Percentiles rank a stretch among this genome's conserved stretches.
Evolutionary conservation across 345 rosid genomes (phyloP).

Genomic region (Gossypium longicalyx): DNA sequence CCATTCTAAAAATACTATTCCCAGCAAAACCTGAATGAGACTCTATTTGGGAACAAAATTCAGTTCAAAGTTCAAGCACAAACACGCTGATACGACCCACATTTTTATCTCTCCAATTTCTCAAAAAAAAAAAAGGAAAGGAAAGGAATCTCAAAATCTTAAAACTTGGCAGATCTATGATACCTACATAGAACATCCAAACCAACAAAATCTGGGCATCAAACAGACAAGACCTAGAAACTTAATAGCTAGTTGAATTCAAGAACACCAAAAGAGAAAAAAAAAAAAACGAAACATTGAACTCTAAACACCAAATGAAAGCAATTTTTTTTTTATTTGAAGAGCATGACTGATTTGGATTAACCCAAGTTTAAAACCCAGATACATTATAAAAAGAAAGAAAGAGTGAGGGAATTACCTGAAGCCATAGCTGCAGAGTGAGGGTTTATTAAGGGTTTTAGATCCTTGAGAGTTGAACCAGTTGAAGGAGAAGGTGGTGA

Average conservation of each 20-base stretch:
- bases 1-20: not conserved
- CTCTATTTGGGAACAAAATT: not conserved
- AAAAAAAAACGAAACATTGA: not conserved
- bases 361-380: not conserved
- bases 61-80: not conserved
- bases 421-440: not conserved
- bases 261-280: not conserved
- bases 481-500: not conserved
- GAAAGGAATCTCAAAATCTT: not conserved
- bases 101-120: not conserved
- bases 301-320: not conserved
- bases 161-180: not conserved
- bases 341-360: not conserved
- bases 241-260: not conserved
- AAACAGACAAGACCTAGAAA: slow-evolving; percentile 1
- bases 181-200: not conserved
- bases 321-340: too few relatives aligned
- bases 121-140: not conserved
- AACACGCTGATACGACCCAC: not conserved
- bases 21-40: not conserved
- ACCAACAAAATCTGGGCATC: not conserved
- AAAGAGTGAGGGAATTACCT: not conserved
- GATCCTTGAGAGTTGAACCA: not conserved
- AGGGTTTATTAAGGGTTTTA: not conserved
- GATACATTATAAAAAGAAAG: not conserved